Conservation (phyloP, 1,139 yeast species). For the Kluyveromyces sp. region DNA sequence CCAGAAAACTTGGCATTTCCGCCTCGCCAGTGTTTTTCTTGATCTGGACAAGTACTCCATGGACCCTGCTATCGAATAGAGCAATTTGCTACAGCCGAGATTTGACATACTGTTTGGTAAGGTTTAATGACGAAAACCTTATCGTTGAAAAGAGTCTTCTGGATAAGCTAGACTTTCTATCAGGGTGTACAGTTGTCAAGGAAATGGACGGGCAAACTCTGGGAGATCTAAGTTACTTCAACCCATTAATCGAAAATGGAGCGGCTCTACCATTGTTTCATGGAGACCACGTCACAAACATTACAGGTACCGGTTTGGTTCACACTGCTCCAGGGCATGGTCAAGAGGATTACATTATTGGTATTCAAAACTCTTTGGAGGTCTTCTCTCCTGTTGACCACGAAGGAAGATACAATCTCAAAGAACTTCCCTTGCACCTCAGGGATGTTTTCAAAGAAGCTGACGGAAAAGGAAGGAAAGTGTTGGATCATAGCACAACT, state of each 20-base stretch:
- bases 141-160: slow-evolving; percentile 46
- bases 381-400: slow-evolving; percentile 75
- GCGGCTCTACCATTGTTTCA: slow-evolving; percentile 53
- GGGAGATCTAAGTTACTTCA: slow-evolving; percentile 42
- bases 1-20: slow-evolving; percentile 6
- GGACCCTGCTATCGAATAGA: slow-evolving; percentile 87
- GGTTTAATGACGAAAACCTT: slow-evolving; percentile 37
- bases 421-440: slow-evolving; percentile 18
- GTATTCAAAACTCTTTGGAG: slow-evolving; percentile 48
- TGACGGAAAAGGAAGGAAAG: slow-evolving; percentile 49
- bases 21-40: slow-evolving; percentile 28
- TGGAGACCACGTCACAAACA: slow-evolving; percentile 74
- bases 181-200: slow-evolving; percentile 23
- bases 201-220: slow-evolving; percentile 42
- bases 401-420: slow-evolving; percentile 49
- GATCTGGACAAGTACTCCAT: slow-evolving; percentile 98
- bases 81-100: slow-evolving; percentile 70
- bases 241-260: slow-evolving; percentile 44
- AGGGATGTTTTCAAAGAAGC: slow-evolving; percentile 33
- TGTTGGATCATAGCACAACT: slow-evolving; percentile 52
- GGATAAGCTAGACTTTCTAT: slow-evolving; percentile 28
- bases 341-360: slow-evolving; percentile 78
- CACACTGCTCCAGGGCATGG: slow-evolving; percentile 99
- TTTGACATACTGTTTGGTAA: slow-evolving; percentile 50
- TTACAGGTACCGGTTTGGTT: slow-evolving; percentile 91